Evolutionary conservation across 176 grass and related monocot species (phyloP), one percentile per base, ranked within the genome.

Genomic region (Luzula sylvatica): DNA sequence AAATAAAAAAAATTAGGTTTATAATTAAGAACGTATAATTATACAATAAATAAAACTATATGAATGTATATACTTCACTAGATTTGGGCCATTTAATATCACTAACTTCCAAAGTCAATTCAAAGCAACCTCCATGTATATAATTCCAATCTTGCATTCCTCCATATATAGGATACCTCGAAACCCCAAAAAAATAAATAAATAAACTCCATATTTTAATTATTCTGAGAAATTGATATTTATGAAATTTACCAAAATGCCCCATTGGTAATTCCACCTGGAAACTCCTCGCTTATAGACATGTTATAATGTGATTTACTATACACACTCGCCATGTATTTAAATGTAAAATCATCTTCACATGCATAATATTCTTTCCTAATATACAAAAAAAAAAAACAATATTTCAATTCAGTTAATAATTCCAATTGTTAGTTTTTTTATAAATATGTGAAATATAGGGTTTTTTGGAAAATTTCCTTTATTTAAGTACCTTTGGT

Each of bases 71-170:
- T 59, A 95, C 90, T 80, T 95, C 84, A 28, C 24, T 77, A 63
- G 90, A 80, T 71, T 85, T 82, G 61, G 90, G 84, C 84, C 90
- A 95, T 78, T 88, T 95, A 16, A 59, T 69, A 26, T 86, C 90
- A 54, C 84, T 95, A 66, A 95, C 86, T 70, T 95, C 90, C 74
- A 95, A 72, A 14, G 90, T 95, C 67, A 95, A 81, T 71, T 95
- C 90, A 68, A 95, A 95, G 70, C 90, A 95, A 20, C 74, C 74
- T 59, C 84, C 80, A 66, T 88, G 70, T 79, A 95, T 95, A 81
- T 95, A 95, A 51, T 95, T 95, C 90, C 90, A 95, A 43, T 95
- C 90, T 65, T 95, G 90, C 90, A 95, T 88, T 16, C 90, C 90
- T 3, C 90, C 90, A 76, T 95, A 95, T n/a, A 95, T 88, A 65